Percentiles rank a stretch among this genome's conserved stretches.
Conservation (phyloP, 192 early-diverging fungal species). For the Coemansia biformis region DNA sequence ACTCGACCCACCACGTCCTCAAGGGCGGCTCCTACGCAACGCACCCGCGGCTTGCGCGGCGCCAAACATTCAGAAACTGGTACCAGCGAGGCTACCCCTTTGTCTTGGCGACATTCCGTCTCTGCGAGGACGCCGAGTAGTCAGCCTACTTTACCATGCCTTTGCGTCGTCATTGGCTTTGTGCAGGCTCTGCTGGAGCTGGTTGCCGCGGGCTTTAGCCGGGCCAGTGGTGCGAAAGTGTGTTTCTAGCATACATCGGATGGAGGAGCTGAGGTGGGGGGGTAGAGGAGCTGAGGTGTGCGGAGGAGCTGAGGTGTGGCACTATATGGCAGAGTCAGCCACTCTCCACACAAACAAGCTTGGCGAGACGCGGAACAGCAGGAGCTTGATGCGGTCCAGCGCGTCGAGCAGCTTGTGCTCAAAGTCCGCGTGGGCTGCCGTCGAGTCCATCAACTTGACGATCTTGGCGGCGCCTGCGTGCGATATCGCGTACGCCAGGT, state of each 20-base stretch:
- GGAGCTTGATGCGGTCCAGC: slow-evolving; percentile 30
- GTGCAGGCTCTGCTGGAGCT: too few species aligned
- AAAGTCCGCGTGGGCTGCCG: slow-evolving; percentile 43
- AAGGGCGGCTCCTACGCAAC: slow-evolving; percentile 87
- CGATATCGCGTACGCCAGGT: slow-evolving; percentile 46
- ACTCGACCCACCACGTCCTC: slow-evolving; percentile 69
- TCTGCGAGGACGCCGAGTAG: slow-evolving; percentile 18
- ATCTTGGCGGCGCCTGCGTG: slow-evolving; percentile 38
- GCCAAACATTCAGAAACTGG: slow-evolving; percentile 83
- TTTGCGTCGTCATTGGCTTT: too few species aligned
- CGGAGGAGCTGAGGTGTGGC: too few species aligned
- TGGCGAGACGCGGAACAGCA: slow-evolving; percentile 44
- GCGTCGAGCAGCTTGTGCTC: slow-evolving; percentile 36
- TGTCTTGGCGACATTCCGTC: slow-evolving; percentile 74
- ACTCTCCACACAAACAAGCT: slow-evolving; percentile 40
- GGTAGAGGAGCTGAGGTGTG: too few species aligned
- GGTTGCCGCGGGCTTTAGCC: too few species aligned
- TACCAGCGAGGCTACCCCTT: slow-evolving; percentile 83
- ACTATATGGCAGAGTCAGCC: slow-evolving; percentile 7
- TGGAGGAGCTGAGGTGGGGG: too few species aligned
- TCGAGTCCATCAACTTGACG: slow-evolving; percentile 29
- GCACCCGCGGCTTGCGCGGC: slow-evolving; percentile 62
- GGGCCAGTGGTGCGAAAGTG: too few species aligned
- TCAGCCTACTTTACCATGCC: too few species aligned
- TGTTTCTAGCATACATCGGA: too few species aligned